These are phyloP conservation scores for Ceratocystis cubensis DNA, from an alignment of 2,329 filamentous ascomycete species.

Conservation along the genomic window DNA sequence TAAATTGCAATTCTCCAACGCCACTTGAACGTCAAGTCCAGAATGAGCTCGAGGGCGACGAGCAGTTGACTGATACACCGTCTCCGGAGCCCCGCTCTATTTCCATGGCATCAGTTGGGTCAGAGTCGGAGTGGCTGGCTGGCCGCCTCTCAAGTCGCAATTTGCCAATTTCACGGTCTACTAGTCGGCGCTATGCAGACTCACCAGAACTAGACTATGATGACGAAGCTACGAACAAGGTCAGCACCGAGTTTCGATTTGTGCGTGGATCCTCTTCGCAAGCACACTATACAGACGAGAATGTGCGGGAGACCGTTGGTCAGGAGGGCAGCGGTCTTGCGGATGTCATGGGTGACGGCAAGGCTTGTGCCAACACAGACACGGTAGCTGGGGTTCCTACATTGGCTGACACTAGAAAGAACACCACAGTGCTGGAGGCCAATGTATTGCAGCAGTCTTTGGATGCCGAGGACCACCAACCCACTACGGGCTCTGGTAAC, in stretches of 20 bases:
- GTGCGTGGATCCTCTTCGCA: constrained; percentile 12
- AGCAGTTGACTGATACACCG: constrained; percentile 21
- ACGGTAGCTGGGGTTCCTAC: constrained; percentile 5
- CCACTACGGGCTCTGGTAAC: not conserved
- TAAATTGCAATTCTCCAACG: constrained; percentile 15
- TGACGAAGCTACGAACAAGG: constrained; percentile 5
- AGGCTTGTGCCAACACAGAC: constrained; percentile 22
- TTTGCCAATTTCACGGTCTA: constrained; percentile 23
- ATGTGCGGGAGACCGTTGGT: constrained; percentile 36
- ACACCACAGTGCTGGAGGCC: not conserved
- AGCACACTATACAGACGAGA: constrained; percentile 23
- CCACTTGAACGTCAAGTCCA: constrained; percentile 22
- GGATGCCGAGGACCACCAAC: not conserved
- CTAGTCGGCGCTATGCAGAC: constrained; percentile 31
- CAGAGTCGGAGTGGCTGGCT: constrained; percentile 90
- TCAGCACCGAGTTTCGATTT: constrained; percentile 11
- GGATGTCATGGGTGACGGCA: constrained; percentile 22
- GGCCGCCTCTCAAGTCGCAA: constrained; percentile 38
- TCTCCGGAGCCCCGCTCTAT: constrained; percentile 54
- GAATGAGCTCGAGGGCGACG: not conserved
- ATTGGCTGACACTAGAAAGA: constrained; percentile 25
- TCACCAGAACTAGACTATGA: constrained; percentile 47
- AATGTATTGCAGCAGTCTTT: not conserved
- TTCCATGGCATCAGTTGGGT: constrained; percentile 87
- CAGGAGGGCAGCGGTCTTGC: constrained; percentile 25